phyloP scores from a whole-genome alignment of 2,329 filamentous ascomycete species.

The Cordyceps militaris region DNA sequence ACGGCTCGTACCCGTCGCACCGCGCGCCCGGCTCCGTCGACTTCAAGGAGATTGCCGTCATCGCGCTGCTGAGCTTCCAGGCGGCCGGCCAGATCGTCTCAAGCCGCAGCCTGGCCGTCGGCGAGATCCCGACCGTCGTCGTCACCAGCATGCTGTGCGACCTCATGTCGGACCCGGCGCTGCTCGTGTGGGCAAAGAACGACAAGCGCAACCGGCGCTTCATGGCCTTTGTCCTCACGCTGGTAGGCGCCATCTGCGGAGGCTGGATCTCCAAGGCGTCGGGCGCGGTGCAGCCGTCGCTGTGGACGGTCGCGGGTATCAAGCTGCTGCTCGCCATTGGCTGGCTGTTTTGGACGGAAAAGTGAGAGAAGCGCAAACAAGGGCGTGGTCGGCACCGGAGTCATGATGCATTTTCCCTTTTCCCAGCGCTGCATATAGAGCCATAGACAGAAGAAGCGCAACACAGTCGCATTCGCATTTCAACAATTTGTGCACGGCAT shows the following conservation, averaged over 20 bases:
- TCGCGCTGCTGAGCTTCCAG: constrained; percentile 46
- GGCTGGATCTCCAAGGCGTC: constrained; percentile 40
- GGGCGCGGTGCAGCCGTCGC: constrained; percentile 32
- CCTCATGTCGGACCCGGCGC: constrained; percentile 41
- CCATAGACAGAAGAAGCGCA: constrained; percentile 6
- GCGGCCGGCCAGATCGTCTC: constrained; percentile 46
- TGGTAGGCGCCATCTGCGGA: constrained; percentile 40
- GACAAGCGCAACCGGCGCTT: constrained; percentile 43
- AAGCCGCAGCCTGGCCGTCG: constrained; percentile 42
- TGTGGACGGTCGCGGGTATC: constrained; percentile 40
- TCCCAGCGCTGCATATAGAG: constrained; percentile 12
- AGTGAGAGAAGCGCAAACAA: neutral
- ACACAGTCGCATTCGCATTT: neutral
- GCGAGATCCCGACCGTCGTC: constrained; percentile 48
- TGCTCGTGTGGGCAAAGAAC: constrained; percentile 38
- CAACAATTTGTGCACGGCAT: neutral
- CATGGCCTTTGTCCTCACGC: constrained; percentile 36
- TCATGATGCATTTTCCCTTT: neutral
- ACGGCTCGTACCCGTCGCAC: constrained; percentile 11
- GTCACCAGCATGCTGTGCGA: constrained; percentile 49
- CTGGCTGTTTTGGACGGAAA: constrained; percentile 28
- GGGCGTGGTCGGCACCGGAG: neutral
- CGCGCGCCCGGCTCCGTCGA: constrained; percentile 13
- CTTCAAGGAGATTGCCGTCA: constrained; percentile 31
- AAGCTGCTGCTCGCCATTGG: constrained; percentile 34